These are phyloP conservation scores for Wickerhamiella sorbophila DNA, from an alignment of 805 yeast genomes.

Conservation along the genomic window DNA sequence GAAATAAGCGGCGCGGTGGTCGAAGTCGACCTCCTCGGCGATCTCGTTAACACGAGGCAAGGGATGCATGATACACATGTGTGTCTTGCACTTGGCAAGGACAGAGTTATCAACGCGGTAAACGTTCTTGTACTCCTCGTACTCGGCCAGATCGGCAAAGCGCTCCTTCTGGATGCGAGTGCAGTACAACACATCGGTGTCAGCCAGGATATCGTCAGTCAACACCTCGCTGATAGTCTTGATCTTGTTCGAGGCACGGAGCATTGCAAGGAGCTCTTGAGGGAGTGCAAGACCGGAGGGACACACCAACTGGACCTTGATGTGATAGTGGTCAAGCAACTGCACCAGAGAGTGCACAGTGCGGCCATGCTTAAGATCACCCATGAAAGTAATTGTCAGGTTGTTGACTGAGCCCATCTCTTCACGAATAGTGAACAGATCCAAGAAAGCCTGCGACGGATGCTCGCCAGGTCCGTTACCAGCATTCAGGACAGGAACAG, in stretches of 20 bases:
- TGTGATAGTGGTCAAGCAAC: conserved; percentile 82
- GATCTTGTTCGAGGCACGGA: conserved; percentile 53
- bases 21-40: conserved; percentile 96
- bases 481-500: conserved; percentile 93
- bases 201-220: conserved; percentile 72
- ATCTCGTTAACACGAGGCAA: conserved; percentile 94
- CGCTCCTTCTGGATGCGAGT: conserved; percentile 98
- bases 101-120: conserved; percentile 88
- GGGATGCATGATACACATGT: conserved; percentile 99
- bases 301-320: conserved; percentile 78
- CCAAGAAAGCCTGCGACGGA: conserved; percentile 97
- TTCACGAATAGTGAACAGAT: conserved; percentile 94
- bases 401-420: conserved; percentile 98
- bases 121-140: conserved; percentile 76
- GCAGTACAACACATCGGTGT: conserved; percentile 91
- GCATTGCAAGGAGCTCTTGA: conserved; percentile 49
- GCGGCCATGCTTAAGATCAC: conserved; percentile 95
- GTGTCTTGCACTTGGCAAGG: conserved; percentile 84
- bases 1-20: conserved; percentile 98
- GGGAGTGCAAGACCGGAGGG: conserved; percentile 86
- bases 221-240: conserved; percentile 60
- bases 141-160: conserved; percentile 60
- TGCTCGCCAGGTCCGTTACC: conserved; percentile 98
- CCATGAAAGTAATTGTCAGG: conserved; percentile 95
- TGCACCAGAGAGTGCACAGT: conserved; percentile 95